A percentile compares a stretch with the other conserved stretches of the same genome.
Conservation (phyloP, 2,329 filamentous ascomycete species). For the Ceratocystis eucalypticola region DNA sequence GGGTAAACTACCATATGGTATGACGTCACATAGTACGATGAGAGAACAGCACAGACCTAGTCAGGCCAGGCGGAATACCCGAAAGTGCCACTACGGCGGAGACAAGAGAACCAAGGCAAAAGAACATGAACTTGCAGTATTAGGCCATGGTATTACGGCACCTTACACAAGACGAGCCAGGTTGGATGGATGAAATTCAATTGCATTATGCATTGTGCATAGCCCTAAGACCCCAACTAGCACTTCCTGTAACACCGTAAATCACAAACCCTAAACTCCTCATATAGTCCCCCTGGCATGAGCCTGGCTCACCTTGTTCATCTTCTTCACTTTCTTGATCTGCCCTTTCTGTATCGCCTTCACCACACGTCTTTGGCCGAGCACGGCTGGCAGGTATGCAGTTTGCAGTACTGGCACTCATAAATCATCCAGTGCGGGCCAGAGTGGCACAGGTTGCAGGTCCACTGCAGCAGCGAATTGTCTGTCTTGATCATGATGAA, state of each 20-base stretch:
- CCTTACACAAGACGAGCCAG: too few relatives aligned
- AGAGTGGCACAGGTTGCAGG: constrained; percentile 49
- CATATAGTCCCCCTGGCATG: too few relatives aligned
- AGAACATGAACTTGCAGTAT: too few relatives aligned
- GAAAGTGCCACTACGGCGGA: constrained; percentile 26
- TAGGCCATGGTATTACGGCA: too few relatives aligned
- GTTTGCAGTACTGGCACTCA: constrained; percentile 55
- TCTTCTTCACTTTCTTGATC: too few relatives aligned
- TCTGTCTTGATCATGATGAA: constrained; percentile 56
- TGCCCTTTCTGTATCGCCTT: neutral
- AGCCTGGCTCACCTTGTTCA: too few relatives aligned
- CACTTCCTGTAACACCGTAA: too few relatives aligned
- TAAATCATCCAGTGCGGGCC: constrained; percentile 56
- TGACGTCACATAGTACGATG: constrained; percentile 3
- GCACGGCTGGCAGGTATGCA: constrained; percentile 50
- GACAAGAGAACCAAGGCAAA: too few relatives aligned
- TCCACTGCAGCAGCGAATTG: constrained; percentile 51
- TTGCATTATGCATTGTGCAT: too few relatives aligned
- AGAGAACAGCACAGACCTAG: neutral
- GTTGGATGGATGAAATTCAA: too few relatives aligned
- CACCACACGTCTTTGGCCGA: neutral
- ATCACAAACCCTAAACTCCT: too few relatives aligned
- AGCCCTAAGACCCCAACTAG: too few relatives aligned
- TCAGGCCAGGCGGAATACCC: neutral
- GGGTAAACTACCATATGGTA: neutral